These are phyloP conservation scores for Sclerotinia trifoliorum DNA, from an alignment of 2,329 filamentous ascomycete genomes.

Conservation along the genomic window DNA sequence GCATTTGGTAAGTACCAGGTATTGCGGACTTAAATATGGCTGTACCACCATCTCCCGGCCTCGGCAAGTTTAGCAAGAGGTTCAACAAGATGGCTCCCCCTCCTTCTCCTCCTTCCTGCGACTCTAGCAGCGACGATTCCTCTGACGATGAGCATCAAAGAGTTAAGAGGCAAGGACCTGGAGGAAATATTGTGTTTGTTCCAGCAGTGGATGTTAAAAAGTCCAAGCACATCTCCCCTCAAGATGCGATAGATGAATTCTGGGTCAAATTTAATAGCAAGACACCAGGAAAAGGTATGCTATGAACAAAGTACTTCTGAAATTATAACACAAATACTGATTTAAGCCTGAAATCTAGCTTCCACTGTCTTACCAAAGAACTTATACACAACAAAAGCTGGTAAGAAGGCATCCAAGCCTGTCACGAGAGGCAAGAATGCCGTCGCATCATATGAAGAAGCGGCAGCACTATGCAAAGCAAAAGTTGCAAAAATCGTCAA, in stretches of 20 bases:
- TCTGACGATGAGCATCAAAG: slow-evolving; percentile 11
- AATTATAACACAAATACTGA: slow-evolving; percentile 10
- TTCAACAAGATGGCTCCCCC: not conserved
- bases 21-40: not conserved
- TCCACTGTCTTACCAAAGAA: slow-evolving; percentile 70
- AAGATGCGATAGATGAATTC: slow-evolving; percentile 68
- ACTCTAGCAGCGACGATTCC: slow-evolving; percentile 9
- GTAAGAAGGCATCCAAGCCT: slow-evolving; percentile 54
- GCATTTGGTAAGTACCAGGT: not conserved
- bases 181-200: slow-evolving; percentile 18
- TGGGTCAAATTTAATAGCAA: slow-evolving; percentile 71
- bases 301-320: not conserved
- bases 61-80: slow-evolving; percentile 6
- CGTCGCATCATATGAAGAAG: slow-evolving; percentile 69
- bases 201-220: slow-evolving; percentile 26
- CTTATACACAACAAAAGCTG: slow-evolving; percentile 59
- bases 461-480: slow-evolving; percentile 63
- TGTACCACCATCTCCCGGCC: not conserved
- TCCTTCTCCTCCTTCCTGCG: slow-evolving; percentile 4
- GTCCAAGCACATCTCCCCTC: slow-evolving; percentile 58
- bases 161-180: not conserved
- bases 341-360: slow-evolving; percentile 43
- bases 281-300: slow-evolving; percentile 64
- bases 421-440: slow-evolving; percentile 55
- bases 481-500: slow-evolving; percentile 62